Evolutionary conservation across 345 rosid species (phyloP).

Genomic region (Eucalyptus urophylla): DNA sequence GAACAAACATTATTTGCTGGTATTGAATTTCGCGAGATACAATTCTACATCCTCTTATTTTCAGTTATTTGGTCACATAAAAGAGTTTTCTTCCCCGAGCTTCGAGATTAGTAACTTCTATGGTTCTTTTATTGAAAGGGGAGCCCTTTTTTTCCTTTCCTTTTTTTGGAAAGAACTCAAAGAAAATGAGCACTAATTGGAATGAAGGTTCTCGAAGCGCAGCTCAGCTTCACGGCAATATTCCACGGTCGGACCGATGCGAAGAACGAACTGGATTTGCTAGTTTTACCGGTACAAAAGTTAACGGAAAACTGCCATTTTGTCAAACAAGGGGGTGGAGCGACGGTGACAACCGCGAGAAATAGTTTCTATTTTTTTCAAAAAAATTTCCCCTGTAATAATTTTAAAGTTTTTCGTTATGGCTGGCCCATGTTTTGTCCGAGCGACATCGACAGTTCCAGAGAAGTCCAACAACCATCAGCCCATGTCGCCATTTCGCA

Average conservation of each 20-base stretch:
- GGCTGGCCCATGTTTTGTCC: not conserved
- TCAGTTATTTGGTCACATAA: not conserved
- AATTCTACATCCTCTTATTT: not conserved
- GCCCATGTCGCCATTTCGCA: not conserved
- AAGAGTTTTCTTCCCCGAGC: not conserved
- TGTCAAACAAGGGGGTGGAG: not conserved
- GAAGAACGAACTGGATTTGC: not conserved
- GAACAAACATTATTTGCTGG: not conserved
- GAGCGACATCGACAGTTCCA: not conserved
- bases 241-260: not conserved
- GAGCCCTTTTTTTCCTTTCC: not conserved
- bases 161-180: not conserved
- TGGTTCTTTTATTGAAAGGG: not conserved
- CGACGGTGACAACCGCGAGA: not conserved
- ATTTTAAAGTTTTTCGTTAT: not conserved
- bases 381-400: not conserved
- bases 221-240: not conserved
- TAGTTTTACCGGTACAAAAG: not conserved
- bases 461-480: not conserved
- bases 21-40: not conserved
- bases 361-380: not conserved
- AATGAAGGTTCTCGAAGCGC: not conserved
- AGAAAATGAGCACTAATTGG: not conserved
- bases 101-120: not conserved
- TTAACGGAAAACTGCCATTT: not conserved